phyloP scores from a whole-genome alignment of 164 flowering plant species.

The Vitis amurensis region DNA sequence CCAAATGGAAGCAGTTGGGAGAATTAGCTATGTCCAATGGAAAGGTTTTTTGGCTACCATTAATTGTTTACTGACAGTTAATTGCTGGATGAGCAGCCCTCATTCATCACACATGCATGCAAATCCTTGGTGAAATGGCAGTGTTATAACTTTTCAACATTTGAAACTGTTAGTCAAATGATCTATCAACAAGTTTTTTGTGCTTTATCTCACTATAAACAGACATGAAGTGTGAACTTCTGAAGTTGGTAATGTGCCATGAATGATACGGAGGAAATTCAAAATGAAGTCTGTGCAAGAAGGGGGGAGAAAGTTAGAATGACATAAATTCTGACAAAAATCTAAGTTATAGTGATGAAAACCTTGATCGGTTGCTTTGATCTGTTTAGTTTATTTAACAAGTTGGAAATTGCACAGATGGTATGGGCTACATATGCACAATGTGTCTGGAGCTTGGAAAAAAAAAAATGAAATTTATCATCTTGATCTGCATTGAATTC shows the following conservation, averaged over 20 bases:
- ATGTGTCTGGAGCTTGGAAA: no score
- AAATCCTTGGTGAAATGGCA: no score
- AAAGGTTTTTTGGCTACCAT: constrained; percentile 45
- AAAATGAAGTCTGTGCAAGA: background rate
- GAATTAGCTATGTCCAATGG: constrained; percentile 96
- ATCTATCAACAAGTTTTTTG: no score
- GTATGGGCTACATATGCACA: no score
- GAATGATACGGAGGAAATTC: background rate
- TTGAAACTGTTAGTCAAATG: no score
- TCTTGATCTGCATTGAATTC: no score
- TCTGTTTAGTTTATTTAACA: no score
- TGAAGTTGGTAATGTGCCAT: background rate
- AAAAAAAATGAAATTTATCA: no score
- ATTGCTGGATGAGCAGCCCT: no score
- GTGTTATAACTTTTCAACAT: no score
- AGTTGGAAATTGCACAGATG: background rate
- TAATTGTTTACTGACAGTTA: background rate
- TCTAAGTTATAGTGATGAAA: background rate
- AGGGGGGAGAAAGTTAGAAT: background rate
- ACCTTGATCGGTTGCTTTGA: background rate
- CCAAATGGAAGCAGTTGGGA: constrained; percentile 98
- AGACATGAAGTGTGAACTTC: background rate
- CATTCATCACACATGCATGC: no score
- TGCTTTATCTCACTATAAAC: background rate
- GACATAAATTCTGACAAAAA: background rate